Evolutionary conservation across 2,329 filamentous ascomycete genomes (phyloP).

Genomic region (Colletotrichum tofieldiae): DNA sequence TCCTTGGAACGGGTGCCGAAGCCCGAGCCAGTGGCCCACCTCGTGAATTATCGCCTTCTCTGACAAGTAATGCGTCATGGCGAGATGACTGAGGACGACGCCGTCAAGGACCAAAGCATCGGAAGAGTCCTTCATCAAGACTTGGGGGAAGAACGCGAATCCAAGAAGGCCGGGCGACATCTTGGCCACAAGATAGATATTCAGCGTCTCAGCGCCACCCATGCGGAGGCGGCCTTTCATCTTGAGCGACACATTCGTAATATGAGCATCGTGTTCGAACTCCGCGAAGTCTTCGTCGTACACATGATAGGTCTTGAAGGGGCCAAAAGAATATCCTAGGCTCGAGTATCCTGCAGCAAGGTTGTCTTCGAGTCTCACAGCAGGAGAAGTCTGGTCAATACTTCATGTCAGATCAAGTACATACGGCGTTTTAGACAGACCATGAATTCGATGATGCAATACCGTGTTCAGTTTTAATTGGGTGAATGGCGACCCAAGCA

Average conservation of each 20-base stretch:
- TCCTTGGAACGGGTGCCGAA: conserved; percentile 6
- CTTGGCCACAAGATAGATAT: conserved; percentile 14
- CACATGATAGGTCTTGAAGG: conserved; percentile 1
- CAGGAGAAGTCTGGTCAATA: neutral
- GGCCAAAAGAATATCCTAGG: neutral
- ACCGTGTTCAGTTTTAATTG: neutral
- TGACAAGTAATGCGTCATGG: neutral
- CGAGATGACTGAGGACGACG: neutral
- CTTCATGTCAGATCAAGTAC: neutral
- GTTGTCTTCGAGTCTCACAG: neutral
- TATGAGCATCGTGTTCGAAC: neutral
- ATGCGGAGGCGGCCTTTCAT: neutral
- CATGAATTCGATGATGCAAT: neutral
- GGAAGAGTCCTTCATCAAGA: neutral
- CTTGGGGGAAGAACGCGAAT: conserved; percentile 3
- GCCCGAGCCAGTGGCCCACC: conserved; percentile 16
- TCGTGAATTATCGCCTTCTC: conserved; percentile 11
- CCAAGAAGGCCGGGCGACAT: neutral
- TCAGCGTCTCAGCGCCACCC: conserved; percentile 14
- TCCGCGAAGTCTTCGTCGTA: neutral
- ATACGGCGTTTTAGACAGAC: too few species aligned
- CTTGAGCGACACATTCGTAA: neutral
- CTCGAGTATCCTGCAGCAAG: conserved; percentile 8
- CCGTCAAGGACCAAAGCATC: neutral
- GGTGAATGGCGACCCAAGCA: neutral